Conservation (phyloP, 352 stramenopile genomes). For the Phytophthora rubi region DNA sequence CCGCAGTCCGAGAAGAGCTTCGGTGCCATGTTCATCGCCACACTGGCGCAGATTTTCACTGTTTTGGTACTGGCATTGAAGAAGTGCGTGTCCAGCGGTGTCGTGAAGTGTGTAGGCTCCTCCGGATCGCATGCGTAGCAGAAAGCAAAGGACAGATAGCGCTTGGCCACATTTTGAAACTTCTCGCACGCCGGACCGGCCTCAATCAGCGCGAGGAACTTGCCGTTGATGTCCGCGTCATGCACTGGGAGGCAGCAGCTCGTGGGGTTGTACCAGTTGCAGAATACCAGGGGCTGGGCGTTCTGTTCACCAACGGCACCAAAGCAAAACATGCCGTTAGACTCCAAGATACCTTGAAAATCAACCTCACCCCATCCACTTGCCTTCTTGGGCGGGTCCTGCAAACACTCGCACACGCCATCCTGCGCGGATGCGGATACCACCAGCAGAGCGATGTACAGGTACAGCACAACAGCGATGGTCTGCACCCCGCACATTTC, state of each 20-base stretch:
- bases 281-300: slow-evolving; percentile 67
- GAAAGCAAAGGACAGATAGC: slow-evolving; percentile 51
- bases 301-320: slow-evolving; percentile 45
- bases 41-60: slow-evolving; percentile 71
- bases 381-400: slow-evolving; percentile 37
- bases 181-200: slow-evolving; percentile 70
- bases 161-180: slow-evolving; percentile 73
- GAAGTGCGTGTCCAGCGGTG: slow-evolving; percentile 60
- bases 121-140: slow-evolving; percentile 57
- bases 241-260: slow-evolving; percentile 77
- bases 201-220: slow-evolving; percentile 69
- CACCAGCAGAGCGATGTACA: slow-evolving; percentile 12
- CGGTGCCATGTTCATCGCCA: slow-evolving; percentile 55
- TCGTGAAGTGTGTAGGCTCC: slow-evolving; percentile 45
- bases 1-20: slow-evolving; percentile 68
- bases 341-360: neutral
- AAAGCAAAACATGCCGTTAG: slow-evolving; percentile 10
- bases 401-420: slow-evolving; percentile 29
- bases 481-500: slow-evolving; percentile 21
- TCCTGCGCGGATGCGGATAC: slow-evolving; percentile 6
- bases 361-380: neutral
- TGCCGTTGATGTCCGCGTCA: slow-evolving; percentile 65
- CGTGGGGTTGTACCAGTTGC: slow-evolving; percentile 68
- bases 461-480: slow-evolving; percentile 8
- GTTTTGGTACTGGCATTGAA: slow-evolving; percentile 58